Conservation (phyloP, 2,329 filamentous ascomycete genomes). For the Nemania bipapillata region DNA sequence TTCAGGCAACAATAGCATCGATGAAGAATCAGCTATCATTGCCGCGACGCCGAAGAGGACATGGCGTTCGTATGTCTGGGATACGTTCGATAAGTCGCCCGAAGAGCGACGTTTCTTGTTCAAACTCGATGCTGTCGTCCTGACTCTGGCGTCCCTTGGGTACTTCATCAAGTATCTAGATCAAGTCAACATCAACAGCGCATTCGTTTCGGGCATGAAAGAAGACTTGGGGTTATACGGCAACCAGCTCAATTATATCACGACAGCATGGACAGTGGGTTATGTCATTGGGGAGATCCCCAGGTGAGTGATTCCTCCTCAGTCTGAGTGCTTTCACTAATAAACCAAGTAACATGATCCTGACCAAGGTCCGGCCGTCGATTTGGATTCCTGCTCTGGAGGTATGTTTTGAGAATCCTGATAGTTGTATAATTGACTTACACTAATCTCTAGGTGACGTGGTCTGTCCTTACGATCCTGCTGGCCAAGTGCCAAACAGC, state of each 20-base stretch:
- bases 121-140: constrained; percentile 57
- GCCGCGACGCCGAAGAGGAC: constrained; percentile 51
- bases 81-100: constrained; percentile 58
- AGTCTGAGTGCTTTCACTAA: constrained; percentile 22
- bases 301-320: constrained; percentile 38
- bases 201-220: constrained; percentile 61
- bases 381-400: constrained; percentile 54
- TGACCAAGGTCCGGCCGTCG: constrained; percentile 53
- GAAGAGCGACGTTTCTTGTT: constrained; percentile 56
- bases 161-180: constrained; percentile 59
- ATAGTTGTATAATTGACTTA: background rate
- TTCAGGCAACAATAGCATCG: constrained; percentile 14
- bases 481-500: constrained; percentile 51
- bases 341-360: constrained; percentile 48
- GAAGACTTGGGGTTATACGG: constrained; percentile 55
- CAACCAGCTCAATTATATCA: constrained; percentile 55
- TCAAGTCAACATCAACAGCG: constrained; percentile 55
- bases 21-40: constrained; percentile 36
- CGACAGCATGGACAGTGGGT: constrained; percentile 48
- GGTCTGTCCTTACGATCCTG: constrained; percentile 52
- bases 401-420: constrained; percentile 22
- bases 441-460: constrained; percentile 37
- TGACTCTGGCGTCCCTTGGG: constrained; percentile 55
- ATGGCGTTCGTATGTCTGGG: constrained; percentile 63
- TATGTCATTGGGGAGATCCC: constrained; percentile 51